These are phyloP conservation scores for Apodospora peruviana DNA, from an alignment of 495 filamentous ascomycete genomes.

Conservation along the genomic window DNA sequence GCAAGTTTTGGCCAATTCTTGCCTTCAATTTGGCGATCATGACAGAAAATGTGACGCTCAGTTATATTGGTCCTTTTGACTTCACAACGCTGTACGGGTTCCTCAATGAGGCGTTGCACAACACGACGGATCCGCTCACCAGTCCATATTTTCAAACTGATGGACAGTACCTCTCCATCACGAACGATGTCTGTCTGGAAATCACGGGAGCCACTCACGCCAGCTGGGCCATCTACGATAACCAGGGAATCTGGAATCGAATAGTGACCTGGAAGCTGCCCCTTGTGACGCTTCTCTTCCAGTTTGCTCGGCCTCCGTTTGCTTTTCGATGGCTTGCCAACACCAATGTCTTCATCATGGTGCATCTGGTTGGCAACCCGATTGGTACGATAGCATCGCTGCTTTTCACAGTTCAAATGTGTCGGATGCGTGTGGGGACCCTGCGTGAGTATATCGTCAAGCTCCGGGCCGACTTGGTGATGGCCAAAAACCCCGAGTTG, in stretches of 20 bases:
- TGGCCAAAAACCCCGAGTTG: no score
- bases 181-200: constrained; percentile 1
- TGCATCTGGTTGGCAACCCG: constrained; percentile 7
- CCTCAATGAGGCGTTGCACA: constrained; percentile 1
- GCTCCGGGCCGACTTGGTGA: background rate
- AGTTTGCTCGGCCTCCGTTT: constrained; percentile 10
- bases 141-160: constrained; percentile 2
- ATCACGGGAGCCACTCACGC: background rate
- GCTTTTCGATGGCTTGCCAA: background rate
- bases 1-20: no score
- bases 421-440: background rate
- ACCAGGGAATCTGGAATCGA: constrained; percentile 7
- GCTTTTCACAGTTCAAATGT: background rate
- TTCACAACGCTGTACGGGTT: constrained; percentile 1
- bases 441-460: background rate
- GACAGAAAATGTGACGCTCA: constrained; percentile 4
- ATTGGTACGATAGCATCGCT: constrained; percentile 7
- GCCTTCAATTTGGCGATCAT: no score
- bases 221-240: background rate
- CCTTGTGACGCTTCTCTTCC: constrained; percentile 7
- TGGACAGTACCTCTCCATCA: constrained; percentile 3
- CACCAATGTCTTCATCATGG: constrained; percentile 8
- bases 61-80: constrained; percentile 3
- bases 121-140: background rate
- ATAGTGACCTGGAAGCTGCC: constrained; percentile 13